Conservation (phyloP, 345 rosid genomes). For the Psidium friedrichsthalianum region DNA sequence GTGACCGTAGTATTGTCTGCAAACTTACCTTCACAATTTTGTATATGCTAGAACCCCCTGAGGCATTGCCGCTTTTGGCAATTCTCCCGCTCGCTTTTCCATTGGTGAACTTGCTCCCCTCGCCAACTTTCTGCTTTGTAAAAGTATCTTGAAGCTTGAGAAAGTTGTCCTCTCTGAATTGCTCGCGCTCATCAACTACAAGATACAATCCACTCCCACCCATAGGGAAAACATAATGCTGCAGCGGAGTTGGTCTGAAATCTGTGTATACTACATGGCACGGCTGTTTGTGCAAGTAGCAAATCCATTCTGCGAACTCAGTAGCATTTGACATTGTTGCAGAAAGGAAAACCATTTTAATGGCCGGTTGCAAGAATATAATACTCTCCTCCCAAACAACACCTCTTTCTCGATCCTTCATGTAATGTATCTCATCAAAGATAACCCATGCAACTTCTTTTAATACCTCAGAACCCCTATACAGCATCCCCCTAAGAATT, state of each 20-base stretch:
- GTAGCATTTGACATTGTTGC: conserved; percentile 99
- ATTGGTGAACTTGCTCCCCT: conserved; percentile 40
- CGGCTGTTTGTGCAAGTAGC: conserved; percentile 87
- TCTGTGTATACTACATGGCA: conserved; percentile 98
- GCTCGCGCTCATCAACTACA: conserved; percentile 94
- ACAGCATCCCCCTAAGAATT: conserved; percentile 95
- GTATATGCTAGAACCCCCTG: conserved; percentile 84
- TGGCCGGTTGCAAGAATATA: conserved; percentile 84
- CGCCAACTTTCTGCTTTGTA: conserved; percentile 51
- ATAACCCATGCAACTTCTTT: conserved; percentile 99
- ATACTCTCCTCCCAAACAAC: conserved; percentile 99
- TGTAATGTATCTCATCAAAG: conserved; percentile 96
- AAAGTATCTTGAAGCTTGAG: conserved; percentile 82
- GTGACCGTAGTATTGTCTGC: conserved; percentile 1
- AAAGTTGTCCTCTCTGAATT: conserved; percentile 86
- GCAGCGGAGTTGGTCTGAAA: conserved; percentile 95
- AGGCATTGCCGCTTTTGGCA: conserved; percentile 62
- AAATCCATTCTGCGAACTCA: conserved; percentile 96
- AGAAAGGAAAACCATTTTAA: conserved; percentile 97
- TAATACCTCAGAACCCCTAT: conserved; percentile 84
- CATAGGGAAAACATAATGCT: conserved; percentile 92
- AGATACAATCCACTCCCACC: conserved; percentile 91
- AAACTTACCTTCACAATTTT: conserved; percentile 84
- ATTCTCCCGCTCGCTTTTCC: conserved; percentile 76
- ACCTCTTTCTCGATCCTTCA: conserved; percentile 96